phyloP scores from a whole-genome alignment of 2,329 filamentous ascomycete genomes.

The Fusarium sp. region DNA sequence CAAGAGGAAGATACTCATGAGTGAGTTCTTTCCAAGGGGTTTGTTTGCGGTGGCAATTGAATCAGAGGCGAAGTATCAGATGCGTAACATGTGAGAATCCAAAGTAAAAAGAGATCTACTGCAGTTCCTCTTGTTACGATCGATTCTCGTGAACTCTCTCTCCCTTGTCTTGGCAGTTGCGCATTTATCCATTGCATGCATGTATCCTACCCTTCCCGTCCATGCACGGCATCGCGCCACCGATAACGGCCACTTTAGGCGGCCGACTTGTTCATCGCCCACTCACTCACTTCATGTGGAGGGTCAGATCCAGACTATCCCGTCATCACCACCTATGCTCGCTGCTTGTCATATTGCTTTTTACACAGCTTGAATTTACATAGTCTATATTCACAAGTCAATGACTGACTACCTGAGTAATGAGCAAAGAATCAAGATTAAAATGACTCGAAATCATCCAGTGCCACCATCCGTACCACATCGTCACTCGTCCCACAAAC shows the following conservation, averaged over 20 bases:
- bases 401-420: not conserved
- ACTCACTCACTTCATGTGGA: not conserved
- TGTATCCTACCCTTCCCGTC: not conserved
- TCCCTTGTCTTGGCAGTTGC: conserved; percentile 14
- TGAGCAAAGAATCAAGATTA: not conserved
- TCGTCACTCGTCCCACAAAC: not conserved
- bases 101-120: not conserved
- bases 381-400: not conserved
- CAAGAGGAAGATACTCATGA: not conserved
- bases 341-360: not conserved
- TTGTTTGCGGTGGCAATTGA: not conserved
- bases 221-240: conserved; percentile 30
- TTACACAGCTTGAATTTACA: not conserved
- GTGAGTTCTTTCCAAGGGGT: not conserved
- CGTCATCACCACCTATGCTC: not conserved
- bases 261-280: not conserved
- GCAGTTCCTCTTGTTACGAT: not conserved
- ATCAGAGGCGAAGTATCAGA: not conserved
- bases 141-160: not conserved
- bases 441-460: not conserved
- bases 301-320: not conserved
- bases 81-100: not conserved
- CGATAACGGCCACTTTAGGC: conserved; percentile 27
- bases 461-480: not conserved
- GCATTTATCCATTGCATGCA: conserved; percentile 4